Base-by-base conservation (phyloP, 2,329 filamentous ascomycete genomes). In the Paecilomyces niveus region DNA sequence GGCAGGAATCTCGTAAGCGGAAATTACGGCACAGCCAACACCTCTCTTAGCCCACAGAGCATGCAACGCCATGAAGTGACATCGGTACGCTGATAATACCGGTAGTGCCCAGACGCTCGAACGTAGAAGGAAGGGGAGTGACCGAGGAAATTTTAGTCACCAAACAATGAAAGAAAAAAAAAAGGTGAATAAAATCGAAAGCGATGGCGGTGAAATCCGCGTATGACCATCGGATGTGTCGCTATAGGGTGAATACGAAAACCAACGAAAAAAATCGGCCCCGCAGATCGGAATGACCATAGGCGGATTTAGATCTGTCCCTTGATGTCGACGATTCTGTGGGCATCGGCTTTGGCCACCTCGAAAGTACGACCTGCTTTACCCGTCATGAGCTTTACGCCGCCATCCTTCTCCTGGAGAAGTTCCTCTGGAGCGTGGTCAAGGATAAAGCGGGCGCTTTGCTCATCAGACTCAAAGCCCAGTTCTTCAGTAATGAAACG, bases 401-500 rank as follows among this genome's bases (percentile, higher is more conserved):
- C 84, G 63, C 89, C 87, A 63, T 87, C 82, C 63, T 86, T 87
- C 72, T 94, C 88, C 74, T 92, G 84, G 64, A 97, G 83, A 39
- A 95, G 79, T 39, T 88, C 79, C 73, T 90, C 85, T 56, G 88
- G 89, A 65, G 87, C 83, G 69, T 94, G 80, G 64, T 95, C 88
- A 69, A 90, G 86, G 70, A 99, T 85, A 75, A 97, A 99, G 72
- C 94, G 89, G 61, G 89, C 89, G 63, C 92, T 92, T 78, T 95
- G 90, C 70, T 89, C 85, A 77, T 96, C 92, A 60, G 89, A 92
- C 74, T 96, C 92, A 74, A 99, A 99, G 55, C 90, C 92, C 68
- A 99, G 88, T 76, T 97, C 93, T 76, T 97, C 91, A 60, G 92
- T 96, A 68, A 99, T 84, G 78, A 96, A 97, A 64, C 90, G 89